A percentile compares a stretch with the other conserved stretches of the same genome.
These are phyloP conservation scores for Thermothelomyces thermophilus DNA, from an alignment of 2,329 filamentous ascomycete species.

Conservation along the genomic window DNA sequence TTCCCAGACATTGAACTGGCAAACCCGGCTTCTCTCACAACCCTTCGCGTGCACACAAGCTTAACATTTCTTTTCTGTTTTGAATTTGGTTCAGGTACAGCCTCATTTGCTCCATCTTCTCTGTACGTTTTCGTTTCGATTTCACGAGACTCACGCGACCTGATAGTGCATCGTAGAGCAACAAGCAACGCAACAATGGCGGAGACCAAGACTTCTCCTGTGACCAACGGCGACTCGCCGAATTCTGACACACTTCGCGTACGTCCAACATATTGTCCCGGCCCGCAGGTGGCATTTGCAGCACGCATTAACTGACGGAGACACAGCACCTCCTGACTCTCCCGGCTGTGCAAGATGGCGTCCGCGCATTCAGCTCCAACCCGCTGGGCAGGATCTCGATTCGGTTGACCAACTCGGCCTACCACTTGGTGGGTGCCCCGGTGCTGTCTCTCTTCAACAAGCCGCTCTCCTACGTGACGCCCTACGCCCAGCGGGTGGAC, in stretches of 20 bases:
- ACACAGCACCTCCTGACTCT: slow-evolving; percentile 75
- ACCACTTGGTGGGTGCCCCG: slow-evolving; percentile 69
- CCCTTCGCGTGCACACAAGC: not conserved
- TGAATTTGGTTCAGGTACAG: not conserved
- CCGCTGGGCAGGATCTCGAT: slow-evolving; percentile 79
- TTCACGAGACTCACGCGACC: not conserved
- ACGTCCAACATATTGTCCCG: not conserved
- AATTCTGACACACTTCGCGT: slow-evolving; percentile 13
- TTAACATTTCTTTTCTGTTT: not conserved
- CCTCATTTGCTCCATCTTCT: too few species aligned
- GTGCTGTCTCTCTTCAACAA: slow-evolving; percentile 70
- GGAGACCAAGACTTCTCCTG: not conserved
- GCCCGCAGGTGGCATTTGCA: not conserved
- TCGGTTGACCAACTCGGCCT: slow-evolving; percentile 66
- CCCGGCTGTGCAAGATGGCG: slow-evolving; percentile 72
- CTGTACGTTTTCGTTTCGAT: not conserved
- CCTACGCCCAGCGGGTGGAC: slow-evolving; percentile 80
- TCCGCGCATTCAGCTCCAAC: slow-evolving; percentile 73
- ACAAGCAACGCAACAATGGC: slow-evolving; percentile 3
- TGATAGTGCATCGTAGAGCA: not conserved
- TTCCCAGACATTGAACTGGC: not conserved
- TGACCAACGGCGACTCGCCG: slow-evolving; percentile 13
- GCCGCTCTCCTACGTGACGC: slow-evolving; percentile 75
- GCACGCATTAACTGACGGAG: slow-evolving; percentile 12
- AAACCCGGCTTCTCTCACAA: too few species aligned